Conservation (phyloP, 257 asterid species). For the Orobanche coerulescens region DNA sequence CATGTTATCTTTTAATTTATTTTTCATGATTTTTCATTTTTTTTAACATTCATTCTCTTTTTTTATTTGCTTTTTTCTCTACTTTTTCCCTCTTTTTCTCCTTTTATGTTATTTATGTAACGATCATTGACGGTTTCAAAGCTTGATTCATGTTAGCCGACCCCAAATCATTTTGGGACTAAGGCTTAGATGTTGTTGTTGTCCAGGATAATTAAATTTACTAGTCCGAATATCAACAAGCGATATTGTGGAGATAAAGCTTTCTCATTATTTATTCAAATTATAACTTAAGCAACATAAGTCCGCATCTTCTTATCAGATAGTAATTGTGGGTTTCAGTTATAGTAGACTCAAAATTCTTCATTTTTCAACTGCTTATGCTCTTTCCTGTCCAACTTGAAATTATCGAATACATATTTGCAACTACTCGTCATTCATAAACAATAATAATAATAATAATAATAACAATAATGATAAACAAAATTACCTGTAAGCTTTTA, state of each 20-base stretch:
- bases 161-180: no score
- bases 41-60: no score
- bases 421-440: neutral
- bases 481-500: slow-evolving; percentile 72
- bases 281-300: neutral
- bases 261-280: neutral
- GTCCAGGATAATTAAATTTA: neutral
- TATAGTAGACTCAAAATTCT: neutral
- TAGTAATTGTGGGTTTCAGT: neutral
- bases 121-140: no score
- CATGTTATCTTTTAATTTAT: no score
- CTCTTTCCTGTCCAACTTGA: neutral
- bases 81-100: no score
- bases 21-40: no score
- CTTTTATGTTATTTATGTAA: no score
- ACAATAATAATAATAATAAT: neutral
- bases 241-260: neutral
- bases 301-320: neutral
- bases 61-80: no score
- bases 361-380: neutral
- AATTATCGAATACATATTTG: neutral
- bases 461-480: no score
- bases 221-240: neutral
- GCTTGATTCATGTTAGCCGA: no score
- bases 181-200: no score